Evolutionary conservation across 192 early-diverging fungal genomes (phyloP).

Genomic region (Backusella luteola): DNA sequence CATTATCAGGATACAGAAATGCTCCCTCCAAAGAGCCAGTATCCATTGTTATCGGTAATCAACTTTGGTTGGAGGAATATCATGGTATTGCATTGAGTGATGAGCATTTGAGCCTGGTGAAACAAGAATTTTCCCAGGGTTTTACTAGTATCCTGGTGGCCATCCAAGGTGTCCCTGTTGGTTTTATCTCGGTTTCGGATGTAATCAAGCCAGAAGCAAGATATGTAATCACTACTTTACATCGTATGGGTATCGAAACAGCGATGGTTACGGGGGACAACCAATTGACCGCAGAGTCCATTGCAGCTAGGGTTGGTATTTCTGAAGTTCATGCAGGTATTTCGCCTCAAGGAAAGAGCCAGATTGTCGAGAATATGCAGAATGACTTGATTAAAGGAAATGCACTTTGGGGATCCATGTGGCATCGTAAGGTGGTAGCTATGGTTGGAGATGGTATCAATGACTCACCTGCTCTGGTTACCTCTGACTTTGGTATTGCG

Average conservation of each 20-base stretch:
- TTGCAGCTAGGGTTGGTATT: slow-evolving; percentile 83
- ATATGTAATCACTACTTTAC: slow-evolving; percentile 65
- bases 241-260: slow-evolving; percentile 73
- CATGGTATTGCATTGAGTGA: slow-evolving; percentile 46
- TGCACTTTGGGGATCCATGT: not conserved
- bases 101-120: slow-evolving; percentile 33
- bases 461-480: slow-evolving; percentile 87
- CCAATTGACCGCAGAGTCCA: slow-evolving; percentile 72
- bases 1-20: not conserved
- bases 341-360: slow-evolving; percentile 84
- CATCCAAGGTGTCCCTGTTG: slow-evolving; percentile 55
- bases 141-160: slow-evolving; percentile 81
- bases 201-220: slow-evolving; percentile 76
- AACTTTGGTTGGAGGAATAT: slow-evolving; percentile 50
- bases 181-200: slow-evolving; percentile 81
- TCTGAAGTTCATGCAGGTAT: slow-evolving; percentile 84
- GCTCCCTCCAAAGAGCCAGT: not conserved
- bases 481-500: slow-evolving; percentile 86
- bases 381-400: not conserved
- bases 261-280: slow-evolving; percentile 96
- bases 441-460: slow-evolving; percentile 98
- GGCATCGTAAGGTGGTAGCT: slow-evolving; percentile 50
- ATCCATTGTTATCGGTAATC: slow-evolving; percentile 73
- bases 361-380: slow-evolving; percentile 74
- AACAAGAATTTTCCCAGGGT: slow-evolving; percentile 63